Evolutionary conservation across 805 yeast genomes (phyloP), one percentile per base, ranked within the genome.

Genomic region (Candida krabiensis): DNA sequence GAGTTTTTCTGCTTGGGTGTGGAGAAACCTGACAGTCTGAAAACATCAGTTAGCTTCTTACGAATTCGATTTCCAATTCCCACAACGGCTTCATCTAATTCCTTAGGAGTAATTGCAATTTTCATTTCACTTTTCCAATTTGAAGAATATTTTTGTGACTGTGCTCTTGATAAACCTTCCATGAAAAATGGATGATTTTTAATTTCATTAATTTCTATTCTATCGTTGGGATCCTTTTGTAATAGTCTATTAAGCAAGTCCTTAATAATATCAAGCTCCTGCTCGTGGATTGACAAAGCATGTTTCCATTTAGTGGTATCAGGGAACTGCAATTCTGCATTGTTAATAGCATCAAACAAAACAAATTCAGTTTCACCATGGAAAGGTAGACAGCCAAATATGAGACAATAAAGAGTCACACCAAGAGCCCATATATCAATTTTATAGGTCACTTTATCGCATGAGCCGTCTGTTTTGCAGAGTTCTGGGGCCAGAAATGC

Each of bases 391-490:
- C 74, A 71, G 9, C 99, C 99, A 64, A 86, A 91, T 11, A 91
- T 57, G 26, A 93, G 65, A 58, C 97, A 90, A 61, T 80, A 93
- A 13, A 93, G 65, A 0, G 98, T 90, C 5, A 91, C 89, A 9
- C 99, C 99, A 15, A 89, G 63, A 0, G 99, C 96, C 99, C 99
- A 93, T n/a, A 91, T 84, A 64, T 93, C 99, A 38, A 93, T 86
- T 60, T 86, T 88, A 56, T 81, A 72, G 37, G 86, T 83, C 28
- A 91, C 83, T 37, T 71, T 77, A 4, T 80, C 76, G 22, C 51
- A 56, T 5, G 54, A 52, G 35, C 61, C 73, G 38, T 74, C 77
- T 1, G 86, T 80, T 37, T 73, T 71, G 56, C 96, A 90, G 32
- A 90, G 70, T 58, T 93, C 99, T 0, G 96, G 96, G 0, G 98